Conservation (phyloP, 345 rosid species). For the Limnanthes douglasii region DNA sequence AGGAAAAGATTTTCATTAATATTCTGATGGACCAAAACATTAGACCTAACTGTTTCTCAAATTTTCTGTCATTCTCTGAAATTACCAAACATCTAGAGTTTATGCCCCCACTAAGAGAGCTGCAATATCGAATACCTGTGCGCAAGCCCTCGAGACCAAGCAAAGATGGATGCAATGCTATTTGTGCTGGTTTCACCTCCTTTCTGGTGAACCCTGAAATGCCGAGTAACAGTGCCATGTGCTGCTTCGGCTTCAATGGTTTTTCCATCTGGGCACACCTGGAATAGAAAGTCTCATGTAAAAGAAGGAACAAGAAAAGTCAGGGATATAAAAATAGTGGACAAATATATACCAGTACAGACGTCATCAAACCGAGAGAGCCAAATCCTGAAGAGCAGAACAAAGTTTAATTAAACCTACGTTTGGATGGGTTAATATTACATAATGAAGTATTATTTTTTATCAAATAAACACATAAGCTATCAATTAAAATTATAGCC, state of each 20-base stretch:
- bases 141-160: conserved; percentile 79
- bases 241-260: conserved; percentile 88
- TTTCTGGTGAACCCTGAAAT: conserved; percentile 71
- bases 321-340: background rate
- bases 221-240: conserved; percentile 81
- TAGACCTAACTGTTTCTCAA: too few relatives aligned
- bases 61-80: background rate
- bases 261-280: conserved; percentile 94
- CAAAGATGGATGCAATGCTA: conserved; percentile 82
- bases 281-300: conserved; percentile 4
- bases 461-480: too few relatives aligned
- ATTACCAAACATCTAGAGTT: too few relatives aligned
- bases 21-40: too few relatives aligned
- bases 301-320: conserved; percentile 1
- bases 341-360: conserved; percentile 50
- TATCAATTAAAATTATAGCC: too few relatives aligned
- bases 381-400: conserved; percentile 60
- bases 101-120: too few relatives aligned
- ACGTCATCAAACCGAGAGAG: conserved; percentile 95
- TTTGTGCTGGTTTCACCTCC: conserved; percentile 88
- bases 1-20: too few relatives aligned
- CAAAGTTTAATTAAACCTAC: conserved; percentile 6
- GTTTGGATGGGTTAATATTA: too few relatives aligned
- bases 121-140: conserved; percentile 36
- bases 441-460: too few relatives aligned